Base-by-base conservation (phyloP, 768 basidiomycete genomes). In the Hortiboletus campestris region DNA sequence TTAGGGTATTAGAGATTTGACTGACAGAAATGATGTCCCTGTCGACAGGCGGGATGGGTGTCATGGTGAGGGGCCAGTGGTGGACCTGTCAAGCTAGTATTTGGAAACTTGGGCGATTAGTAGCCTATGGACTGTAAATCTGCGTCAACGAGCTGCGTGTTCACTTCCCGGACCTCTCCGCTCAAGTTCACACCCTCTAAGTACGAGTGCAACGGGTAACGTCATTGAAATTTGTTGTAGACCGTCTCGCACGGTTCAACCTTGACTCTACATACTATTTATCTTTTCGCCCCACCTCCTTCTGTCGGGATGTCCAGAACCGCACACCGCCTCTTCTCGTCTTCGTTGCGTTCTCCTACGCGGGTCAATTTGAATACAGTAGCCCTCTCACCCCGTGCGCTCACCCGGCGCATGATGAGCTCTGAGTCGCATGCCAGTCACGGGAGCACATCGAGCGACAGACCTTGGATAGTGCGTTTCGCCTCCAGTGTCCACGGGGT, bases 401-500 rank as follows among this genome's bases (percentile, higher is more conserved):
- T 59, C 49, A 45, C 63, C 49, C 63, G 60, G 42, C 72, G 70
- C 29, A 62, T 49, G 58, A 63, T 65, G 63, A 68, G 64, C 31
- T 68, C 71, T 16, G 61, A 52, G 49, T 59, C 63, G 36, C 61
- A 67, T 60, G 47, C 59, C 29, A 12, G 55, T 43, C 69, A 68
- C 38, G 48, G 51, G 11, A 51, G 56, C 20, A 13, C 58, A 19
- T 46, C 62, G 4, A 65, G 45, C 35, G 70, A 72, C 46, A 64
- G 36, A 14, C 58, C 61, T 13, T 72, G 70, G 70, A 72, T 72
- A 14, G 70, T 72, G 34, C 34, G 72, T 63, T 44, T 39, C 10
- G 29, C 34, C 8, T 2, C 19, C 22, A 16, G 35, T 28, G 7
- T 35, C 16, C 51, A 41, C 25, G 22, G 6, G 25, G 3, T 16